phyloP scores from a whole-genome alignment of 2,329 filamentous ascomycete species.

The Zymoseptoria tritici region DNA sequence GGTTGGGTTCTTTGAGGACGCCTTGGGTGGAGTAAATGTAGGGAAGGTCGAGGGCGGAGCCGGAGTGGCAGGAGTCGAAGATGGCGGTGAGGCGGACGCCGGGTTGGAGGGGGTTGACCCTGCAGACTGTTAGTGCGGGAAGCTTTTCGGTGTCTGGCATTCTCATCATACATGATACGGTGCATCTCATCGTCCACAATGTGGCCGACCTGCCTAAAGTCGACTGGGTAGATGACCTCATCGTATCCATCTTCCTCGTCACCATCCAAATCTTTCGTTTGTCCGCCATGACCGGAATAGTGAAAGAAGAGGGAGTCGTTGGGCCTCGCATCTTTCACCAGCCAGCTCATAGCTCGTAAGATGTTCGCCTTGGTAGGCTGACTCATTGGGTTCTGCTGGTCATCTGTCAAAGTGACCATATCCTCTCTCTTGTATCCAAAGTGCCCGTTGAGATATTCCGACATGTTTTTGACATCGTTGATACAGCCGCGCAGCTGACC shows the following conservation, averaged over 20 bases:
- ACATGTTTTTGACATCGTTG: conserved; percentile 98
- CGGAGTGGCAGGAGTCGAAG: conserved; percentile 75
- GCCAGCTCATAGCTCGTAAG: conserved; percentile 91
- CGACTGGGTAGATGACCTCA: conserved; percentile 77
- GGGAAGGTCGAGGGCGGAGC: conserved; percentile 67
- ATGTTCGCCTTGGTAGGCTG: conserved; percentile 96
- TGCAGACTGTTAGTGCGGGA: conserved; percentile 23
- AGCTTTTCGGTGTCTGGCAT: too few relatives aligned
- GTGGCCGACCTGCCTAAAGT: conserved; percentile 70
- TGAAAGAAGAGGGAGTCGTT: conserved; percentile 98
- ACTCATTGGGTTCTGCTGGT: conserved; percentile 95
- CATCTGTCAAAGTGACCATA: conserved; percentile 94
- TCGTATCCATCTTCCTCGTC: conserved; percentile 78
- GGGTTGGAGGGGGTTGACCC: conserved; percentile 64
- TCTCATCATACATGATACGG: conserved; percentile 49
- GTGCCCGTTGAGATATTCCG: conserved; percentile 75
- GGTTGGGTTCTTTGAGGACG: conserved; percentile 71
- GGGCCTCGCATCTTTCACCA: conserved; percentile 84
- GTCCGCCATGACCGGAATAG: conserved; percentile 84
- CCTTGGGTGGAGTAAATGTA: conserved; percentile 77
- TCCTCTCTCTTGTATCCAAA: conserved; percentile 92
- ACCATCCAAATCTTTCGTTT: conserved; percentile 69
- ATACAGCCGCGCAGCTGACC: conserved; percentile 89
- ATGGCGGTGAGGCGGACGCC: conserved; percentile 80
- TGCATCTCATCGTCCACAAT: conserved; percentile 83